A percentile compares a stretch with the other conserved stretches of the same genome.
Evolutionary conservation across 768 basidiomycete species (phyloP).

Genomic region (Leccinum longicurvipes): DNA sequence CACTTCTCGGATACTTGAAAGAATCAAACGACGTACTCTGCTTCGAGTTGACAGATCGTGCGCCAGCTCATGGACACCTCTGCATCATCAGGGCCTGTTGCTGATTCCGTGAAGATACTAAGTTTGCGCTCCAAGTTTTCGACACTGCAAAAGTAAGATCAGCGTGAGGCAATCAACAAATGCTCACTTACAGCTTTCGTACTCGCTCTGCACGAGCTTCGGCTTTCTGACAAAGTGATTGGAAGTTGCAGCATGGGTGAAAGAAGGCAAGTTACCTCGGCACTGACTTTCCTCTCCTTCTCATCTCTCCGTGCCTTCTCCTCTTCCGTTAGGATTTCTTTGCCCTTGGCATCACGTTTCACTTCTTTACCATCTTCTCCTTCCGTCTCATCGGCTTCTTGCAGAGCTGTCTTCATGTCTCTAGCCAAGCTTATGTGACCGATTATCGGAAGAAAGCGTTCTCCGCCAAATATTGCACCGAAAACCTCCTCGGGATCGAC

Average conservation of each 20-base stretch:
- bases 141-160: slow-evolving; percentile 32
- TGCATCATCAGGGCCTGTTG: slow-evolving; percentile 60
- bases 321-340: slow-evolving; percentile 58
- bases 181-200: slow-evolving; percentile 47
- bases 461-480: slow-evolving; percentile 86
- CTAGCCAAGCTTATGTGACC: slow-evolving; percentile 83
- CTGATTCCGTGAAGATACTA: slow-evolving; percentile 84
- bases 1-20: background rate
- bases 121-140: slow-evolving; percentile 80
- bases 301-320: slow-evolving; percentile 74
- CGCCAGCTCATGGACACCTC: slow-evolving; percentile 73
- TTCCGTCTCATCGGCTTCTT: slow-evolving; percentile 77
- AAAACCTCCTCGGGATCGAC: slow-evolving; percentile 85
- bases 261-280: slow-evolving; percentile 50
- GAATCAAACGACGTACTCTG: slow-evolving; percentile 54
- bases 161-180: background rate
- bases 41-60: slow-evolving; percentile 76
- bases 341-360: slow-evolving; percentile 50
- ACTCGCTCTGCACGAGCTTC: slow-evolving; percentile 75
- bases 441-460: slow-evolving; percentile 82
- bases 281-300: slow-evolving; percentile 59
- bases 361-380: slow-evolving; percentile 40
- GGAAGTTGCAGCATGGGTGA: background rate
- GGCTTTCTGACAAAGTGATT: slow-evolving; percentile 56
- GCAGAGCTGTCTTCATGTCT: slow-evolving; percentile 91